Evolutionary conservation across 441 rosid genomes (phyloP).

Genomic region (Eutrema salsugineum): DNA sequence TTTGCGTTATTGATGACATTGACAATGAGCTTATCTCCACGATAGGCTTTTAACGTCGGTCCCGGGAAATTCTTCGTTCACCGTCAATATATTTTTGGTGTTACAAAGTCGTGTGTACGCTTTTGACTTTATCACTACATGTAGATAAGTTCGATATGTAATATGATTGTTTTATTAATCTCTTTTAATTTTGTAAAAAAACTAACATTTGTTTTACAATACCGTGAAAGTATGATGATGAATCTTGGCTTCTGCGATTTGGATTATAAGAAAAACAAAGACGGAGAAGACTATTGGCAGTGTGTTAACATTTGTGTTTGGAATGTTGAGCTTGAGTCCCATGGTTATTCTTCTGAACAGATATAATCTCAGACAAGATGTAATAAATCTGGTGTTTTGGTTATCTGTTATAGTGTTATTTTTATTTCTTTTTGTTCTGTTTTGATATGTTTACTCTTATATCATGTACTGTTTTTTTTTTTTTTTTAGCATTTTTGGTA

Average conservation of each 20-base stretch:
- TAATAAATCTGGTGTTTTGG: background rate
- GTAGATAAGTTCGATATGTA: background rate
- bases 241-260: conserved; percentile 11
- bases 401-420: background rate
- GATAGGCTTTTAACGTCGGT: conserved; percentile 42
- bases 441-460: too few species aligned
- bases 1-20: conserved; percentile 40
- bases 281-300: background rate
- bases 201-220: background rate
- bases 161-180: background rate
- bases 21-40: conserved; percentile 47
- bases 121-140: conserved; percentile 42
- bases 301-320: background rate
- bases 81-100: conserved; percentile 49
- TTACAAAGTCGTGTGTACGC: conserved; percentile 40
- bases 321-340: conserved; percentile 1
- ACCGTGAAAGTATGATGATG: conserved; percentile 28
- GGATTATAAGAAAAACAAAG: background rate
- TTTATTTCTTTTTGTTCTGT: background rate
- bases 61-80: conserved; percentile 58
- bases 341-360: background rate
- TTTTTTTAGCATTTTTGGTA: background rate
- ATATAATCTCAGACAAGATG: background rate
- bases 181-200: background rate
- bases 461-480: background rate